Percentiles rank a stretch among this genome's conserved stretches.
Evolutionary conservation across 129 eudicot species (phyloP).

Genomic region (Artemisia annua): DNA sequence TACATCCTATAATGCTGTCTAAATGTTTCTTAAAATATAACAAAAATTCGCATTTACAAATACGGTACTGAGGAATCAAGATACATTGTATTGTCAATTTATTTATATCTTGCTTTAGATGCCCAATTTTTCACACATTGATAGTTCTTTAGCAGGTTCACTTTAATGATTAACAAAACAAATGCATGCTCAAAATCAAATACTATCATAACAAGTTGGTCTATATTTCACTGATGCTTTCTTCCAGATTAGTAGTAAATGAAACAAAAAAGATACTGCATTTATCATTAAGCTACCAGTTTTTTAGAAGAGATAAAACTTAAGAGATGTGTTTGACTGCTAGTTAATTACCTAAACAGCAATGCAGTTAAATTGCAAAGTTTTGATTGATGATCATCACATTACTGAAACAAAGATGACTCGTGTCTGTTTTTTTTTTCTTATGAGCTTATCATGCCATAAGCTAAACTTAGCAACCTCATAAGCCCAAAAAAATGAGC

Average conservation of each 20-base stretch:
- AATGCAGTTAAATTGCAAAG: too few species aligned
- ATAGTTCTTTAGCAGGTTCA: slow-evolving; percentile 16
- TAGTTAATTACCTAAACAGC: too few species aligned
- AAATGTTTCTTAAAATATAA: too few species aligned
- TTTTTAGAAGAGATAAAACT: not conserved
- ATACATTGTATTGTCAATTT: not conserved
- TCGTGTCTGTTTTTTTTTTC: too few species aligned
- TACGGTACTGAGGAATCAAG: not conserved
- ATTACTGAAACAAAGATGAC: too few species aligned
- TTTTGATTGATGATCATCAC: too few species aligned
- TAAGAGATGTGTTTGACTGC: not conserved
- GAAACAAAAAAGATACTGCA: not conserved
- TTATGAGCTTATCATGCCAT: too few species aligned
- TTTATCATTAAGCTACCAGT: not conserved
- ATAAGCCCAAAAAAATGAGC: too few species aligned
- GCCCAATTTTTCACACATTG: not conserved
- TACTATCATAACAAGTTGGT: not conserved
- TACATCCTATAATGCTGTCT: too few species aligned
- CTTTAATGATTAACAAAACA: slow-evolving; percentile 14
- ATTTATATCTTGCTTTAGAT: not conserved
- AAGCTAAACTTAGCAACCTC: too few species aligned
- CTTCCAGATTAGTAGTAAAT: not conserved
- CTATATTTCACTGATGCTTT: slow-evolving; percentile 1
- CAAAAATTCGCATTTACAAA: not conserved
- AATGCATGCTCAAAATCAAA: slow-evolving; percentile 4